Conservation (phyloP, 139 green algal genomes). For the Chlamydomonas asymmetrica region DNA sequence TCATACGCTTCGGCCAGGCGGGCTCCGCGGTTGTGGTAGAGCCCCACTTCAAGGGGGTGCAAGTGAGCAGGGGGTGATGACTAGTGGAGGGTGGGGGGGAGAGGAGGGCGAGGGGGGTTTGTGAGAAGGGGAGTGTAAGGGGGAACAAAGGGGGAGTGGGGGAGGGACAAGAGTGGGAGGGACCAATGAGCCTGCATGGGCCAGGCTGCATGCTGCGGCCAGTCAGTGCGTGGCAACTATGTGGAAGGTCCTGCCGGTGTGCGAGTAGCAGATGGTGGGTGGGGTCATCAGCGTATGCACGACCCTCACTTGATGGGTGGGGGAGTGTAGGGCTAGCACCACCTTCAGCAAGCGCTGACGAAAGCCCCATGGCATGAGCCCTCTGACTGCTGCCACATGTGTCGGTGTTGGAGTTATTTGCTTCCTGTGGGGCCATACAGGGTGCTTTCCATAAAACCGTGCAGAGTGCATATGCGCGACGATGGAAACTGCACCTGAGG, state of each 20-base stretch:
- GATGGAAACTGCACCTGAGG: background rate
- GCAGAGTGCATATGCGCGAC: background rate
- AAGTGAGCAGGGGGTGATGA: background rate
- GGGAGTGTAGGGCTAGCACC: too few relatives aligned
- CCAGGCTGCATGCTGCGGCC: background rate
- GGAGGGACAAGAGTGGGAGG: background rate
- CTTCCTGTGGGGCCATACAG: background rate
- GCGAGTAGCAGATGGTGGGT: too few relatives aligned
- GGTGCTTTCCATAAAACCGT: background rate
- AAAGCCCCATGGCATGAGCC: too few relatives aligned
- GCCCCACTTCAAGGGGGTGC: slow-evolving; percentile 37
- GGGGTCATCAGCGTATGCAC: too few relatives aligned
- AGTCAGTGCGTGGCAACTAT: background rate
- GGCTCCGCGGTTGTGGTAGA: slow-evolving; percentile 62
- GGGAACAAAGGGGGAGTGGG: background rate
- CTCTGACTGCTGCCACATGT: too few relatives aligned
- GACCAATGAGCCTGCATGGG: background rate
- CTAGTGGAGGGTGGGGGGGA: background rate
- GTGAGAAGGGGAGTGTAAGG: too few relatives aligned
- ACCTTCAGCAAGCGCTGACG: too few relatives aligned
- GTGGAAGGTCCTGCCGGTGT: background rate
- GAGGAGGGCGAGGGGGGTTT: background rate
- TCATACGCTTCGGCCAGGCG: slow-evolving; percentile 53
- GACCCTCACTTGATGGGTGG: too few relatives aligned
- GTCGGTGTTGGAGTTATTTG: too few relatives aligned